A percentile compares a stretch with the other conserved stretches of the same genome.
Conservation (phyloP, 805 yeast genomes). For the Metschnikowia lunata region DNA sequence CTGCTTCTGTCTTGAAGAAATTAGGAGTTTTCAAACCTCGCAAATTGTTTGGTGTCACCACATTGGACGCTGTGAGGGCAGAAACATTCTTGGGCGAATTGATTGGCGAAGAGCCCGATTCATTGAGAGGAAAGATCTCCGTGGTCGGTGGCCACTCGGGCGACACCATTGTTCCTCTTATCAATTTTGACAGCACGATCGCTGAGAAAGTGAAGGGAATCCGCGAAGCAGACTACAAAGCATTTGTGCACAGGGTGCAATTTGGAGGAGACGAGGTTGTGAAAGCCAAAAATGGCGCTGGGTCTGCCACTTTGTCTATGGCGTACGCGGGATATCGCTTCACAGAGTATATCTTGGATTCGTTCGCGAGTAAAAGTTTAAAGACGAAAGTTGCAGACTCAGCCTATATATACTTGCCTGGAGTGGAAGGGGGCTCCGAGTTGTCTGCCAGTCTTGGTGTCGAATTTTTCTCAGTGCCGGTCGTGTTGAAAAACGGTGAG, state of each 20-base stretch:
- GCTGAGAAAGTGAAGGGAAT: slow-evolving; percentile 17
- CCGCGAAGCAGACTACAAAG: slow-evolving; percentile 16
- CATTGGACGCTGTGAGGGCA: slow-evolving; percentile 44
- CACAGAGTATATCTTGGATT: slow-evolving; percentile 15
- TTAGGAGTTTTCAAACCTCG: slow-evolving; percentile 43
- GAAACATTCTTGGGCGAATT: slow-evolving; percentile 42
- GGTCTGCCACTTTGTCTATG: slow-evolving; percentile 20
- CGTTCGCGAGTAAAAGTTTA: slow-evolving; percentile 5
- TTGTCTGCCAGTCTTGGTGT: slow-evolving; percentile 35
- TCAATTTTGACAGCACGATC: slow-evolving; percentile 17
- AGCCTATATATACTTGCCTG: slow-evolving; percentile 52
- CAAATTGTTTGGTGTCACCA: slow-evolving; percentile 45
- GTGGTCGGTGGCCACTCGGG: slow-evolving; percentile 47
- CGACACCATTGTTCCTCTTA: slow-evolving; percentile 43
- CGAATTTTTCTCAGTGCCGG: slow-evolving; percentile 48
- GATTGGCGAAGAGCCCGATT: slow-evolving; percentile 27
- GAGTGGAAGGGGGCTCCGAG: slow-evolving; percentile 44
- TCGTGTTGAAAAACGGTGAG: slow-evolving; percentile 37
- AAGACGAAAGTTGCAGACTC: slow-evolving; percentile 36
- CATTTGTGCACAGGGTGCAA: slow-evolving; percentile 18
- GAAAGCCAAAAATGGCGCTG: slow-evolving; percentile 21
- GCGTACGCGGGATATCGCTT: slow-evolving; percentile 22
- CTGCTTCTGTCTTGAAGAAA: slow-evolving; percentile 45
- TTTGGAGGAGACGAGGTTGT: slow-evolving; percentile 22
- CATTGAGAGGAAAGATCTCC: slow-evolving; percentile 37